These are phyloP conservation scores for Pseudoscleropodium purum DNA, from an alignment of 225 moss, liverwort and hornwort species.

Conservation along the genomic window DNA sequence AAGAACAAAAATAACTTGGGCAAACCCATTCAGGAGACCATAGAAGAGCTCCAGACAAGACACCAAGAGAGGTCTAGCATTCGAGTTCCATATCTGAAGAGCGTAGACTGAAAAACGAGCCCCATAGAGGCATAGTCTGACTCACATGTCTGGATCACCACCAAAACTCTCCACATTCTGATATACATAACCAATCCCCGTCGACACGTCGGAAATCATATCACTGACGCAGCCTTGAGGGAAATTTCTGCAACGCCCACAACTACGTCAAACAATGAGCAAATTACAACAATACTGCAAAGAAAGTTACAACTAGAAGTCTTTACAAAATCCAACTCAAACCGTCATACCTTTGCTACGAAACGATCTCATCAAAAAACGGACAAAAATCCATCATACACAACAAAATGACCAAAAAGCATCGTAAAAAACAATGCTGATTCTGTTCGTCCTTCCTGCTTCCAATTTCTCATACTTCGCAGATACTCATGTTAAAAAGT, in stretches of 20 bases:
- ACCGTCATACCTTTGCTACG: neutral
- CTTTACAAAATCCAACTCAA: neutral
- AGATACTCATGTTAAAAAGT: neutral
- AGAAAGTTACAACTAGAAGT: neutral
- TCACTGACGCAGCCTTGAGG: slow-evolving; percentile 77
- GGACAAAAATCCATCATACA: neutral
- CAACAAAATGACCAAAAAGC: neutral
- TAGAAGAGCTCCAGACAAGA: neutral
- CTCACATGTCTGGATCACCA: slow-evolving; percentile 67
- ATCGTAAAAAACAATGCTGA: neutral
- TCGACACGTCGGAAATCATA: slow-evolving; percentile 74
- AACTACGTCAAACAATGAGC: neutral
- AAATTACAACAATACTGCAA: neutral
- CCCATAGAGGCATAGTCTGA: neutral
- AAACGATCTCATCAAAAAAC: neutral
- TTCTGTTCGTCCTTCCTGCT: neutral
- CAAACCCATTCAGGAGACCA: neutral
- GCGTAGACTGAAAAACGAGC: neutral
- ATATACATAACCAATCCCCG: slow-evolving; percentile 59
- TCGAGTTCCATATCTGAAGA: neutral
- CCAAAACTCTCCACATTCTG: slow-evolving; percentile 59
- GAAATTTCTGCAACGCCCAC: slow-evolving; percentile 63
- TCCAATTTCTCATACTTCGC: neutral
- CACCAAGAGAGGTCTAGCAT: neutral
- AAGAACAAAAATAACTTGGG: neutral